phyloP scores from a whole-genome alignment of 352 stramenopile genomes.

The Halophytophthora batemanensis region DNA sequence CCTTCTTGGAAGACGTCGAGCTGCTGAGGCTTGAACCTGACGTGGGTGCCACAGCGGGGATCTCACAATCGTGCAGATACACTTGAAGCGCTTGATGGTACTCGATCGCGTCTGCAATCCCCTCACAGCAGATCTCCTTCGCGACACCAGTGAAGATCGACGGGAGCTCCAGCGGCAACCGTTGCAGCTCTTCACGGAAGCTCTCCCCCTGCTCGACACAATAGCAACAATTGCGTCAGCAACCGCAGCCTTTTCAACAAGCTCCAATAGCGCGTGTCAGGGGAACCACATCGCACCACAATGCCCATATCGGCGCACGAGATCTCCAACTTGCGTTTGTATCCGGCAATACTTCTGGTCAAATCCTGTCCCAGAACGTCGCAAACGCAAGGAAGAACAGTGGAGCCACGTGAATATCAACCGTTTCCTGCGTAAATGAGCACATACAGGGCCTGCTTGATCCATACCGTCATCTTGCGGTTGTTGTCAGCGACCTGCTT shows the following conservation, averaged over 20 bases:
- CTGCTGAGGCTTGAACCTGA: constrained; percentile 8
- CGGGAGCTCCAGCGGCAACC: constrained; percentile 52
- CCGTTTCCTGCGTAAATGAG: background rate
- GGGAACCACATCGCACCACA: constrained; percentile 31
- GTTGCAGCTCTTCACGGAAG: constrained; percentile 66
- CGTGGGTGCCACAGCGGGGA: constrained; percentile 22
- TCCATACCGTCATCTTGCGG: constrained; percentile 60
- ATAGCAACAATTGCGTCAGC: background rate
- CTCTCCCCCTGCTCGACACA: constrained; percentile 29
- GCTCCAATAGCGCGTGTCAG: background rate
- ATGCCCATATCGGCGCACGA: constrained; percentile 66
- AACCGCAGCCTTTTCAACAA: background rate
- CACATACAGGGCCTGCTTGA: background rate
- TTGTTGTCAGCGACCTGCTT: constrained; percentile 82
- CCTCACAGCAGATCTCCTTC: constrained; percentile 33
- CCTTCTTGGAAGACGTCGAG: constrained; percentile 33
- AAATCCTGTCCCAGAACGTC: constrained; percentile 37
- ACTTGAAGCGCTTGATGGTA: constrained; percentile 69
- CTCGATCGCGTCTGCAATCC: constrained; percentile 39
- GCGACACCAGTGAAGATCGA: constrained; percentile 48
- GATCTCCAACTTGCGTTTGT: constrained; percentile 60
- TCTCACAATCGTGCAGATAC: constrained; percentile 59
- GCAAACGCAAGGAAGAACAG: background rate
- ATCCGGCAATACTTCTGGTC: constrained; percentile 67
- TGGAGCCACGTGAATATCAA: constrained; percentile 3